phyloP scores from a whole-genome alignment of 257 asterid species.

The Orobanche coerulescens region DNA sequence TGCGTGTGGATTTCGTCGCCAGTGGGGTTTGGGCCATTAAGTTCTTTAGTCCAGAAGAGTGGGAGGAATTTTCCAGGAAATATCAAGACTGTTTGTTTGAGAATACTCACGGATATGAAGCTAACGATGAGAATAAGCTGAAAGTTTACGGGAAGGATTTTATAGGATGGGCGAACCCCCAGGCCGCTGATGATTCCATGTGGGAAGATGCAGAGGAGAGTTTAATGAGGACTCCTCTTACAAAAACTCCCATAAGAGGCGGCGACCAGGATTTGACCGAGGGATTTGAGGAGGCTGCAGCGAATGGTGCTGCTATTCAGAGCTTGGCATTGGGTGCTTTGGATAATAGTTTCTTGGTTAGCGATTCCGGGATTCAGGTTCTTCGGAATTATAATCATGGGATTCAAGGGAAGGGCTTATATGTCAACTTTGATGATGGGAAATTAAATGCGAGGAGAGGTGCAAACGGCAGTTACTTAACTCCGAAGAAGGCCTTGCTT shows the following conservation, averaged over 20 bases:
- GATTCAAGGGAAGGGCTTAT: constrained; percentile 82
- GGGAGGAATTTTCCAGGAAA: constrained; percentile 38
- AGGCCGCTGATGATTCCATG: constrained; percentile 81
- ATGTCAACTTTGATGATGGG: constrained; percentile 59
- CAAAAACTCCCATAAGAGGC: constrained; percentile 38
- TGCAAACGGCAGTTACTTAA: constrained; percentile 27
- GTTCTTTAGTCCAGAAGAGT: constrained; percentile 52
- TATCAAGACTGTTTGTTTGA: constrained; percentile 70
- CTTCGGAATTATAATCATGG: constrained; percentile 80
- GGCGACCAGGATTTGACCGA: constrained; percentile 52
- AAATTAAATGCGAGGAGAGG: constrained; percentile 35
- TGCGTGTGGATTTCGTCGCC: constrained; percentile 69
- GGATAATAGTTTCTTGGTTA: constrained; percentile 85
- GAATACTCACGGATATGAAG: constrained; percentile 76
- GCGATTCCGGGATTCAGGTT: constrained; percentile 84
- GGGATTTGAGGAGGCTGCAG: constrained; percentile 83
- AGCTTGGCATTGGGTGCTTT: constrained; percentile 90
- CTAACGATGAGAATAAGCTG: constrained; percentile 64
- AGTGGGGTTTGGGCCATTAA: constrained; percentile 84
- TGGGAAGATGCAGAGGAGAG: constrained; percentile 82
- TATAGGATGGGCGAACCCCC: constrained; percentile 89
- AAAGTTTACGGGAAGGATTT: constrained; percentile 95
- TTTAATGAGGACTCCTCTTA: constrained; percentile 45
- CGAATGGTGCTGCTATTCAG: constrained; percentile 58
- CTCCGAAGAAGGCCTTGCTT: constrained; percentile 86